Conservation (phyloP, 2,329 filamentous ascomycete species). For the Aspergillus sp. region DNA sequence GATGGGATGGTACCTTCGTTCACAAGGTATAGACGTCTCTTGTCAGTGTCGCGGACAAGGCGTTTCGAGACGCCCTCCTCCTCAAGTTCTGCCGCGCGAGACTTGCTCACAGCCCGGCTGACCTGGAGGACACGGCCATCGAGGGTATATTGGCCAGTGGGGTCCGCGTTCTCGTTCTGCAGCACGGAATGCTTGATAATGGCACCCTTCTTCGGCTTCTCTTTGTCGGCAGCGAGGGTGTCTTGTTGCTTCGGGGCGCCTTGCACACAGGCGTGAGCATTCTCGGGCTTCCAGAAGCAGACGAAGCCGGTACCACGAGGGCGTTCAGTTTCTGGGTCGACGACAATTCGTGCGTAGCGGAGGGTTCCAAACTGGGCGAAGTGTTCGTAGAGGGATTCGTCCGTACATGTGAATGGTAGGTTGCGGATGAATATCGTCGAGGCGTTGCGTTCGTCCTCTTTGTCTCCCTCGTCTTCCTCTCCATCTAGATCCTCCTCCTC, state of each 20-base stretch:
- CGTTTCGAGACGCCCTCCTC: conserved; percentile 67
- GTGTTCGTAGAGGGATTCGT: conserved; percentile 80
- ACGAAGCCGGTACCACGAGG: conserved; percentile 94
- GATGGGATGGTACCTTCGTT: conserved; percentile 80
- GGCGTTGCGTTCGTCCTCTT: conserved; percentile 61
- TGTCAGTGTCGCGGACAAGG: conserved; percentile 78
- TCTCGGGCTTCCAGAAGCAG: conserved; percentile 79
- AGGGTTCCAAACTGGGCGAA: conserved; percentile 88
- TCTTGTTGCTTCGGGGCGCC: conserved; percentile 65
- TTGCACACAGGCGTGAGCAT: conserved; percentile 76
- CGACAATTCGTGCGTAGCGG: conserved; percentile 87
- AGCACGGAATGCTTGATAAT: conserved; percentile 77
- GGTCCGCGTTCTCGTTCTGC: conserved; percentile 82
- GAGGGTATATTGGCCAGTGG: conserved; percentile 83
- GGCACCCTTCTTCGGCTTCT: conserved; percentile 44
- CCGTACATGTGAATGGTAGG: conserved; percentile 83
- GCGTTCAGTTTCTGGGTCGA: conserved; percentile 82
- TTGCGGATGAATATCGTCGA: conserved; percentile 92
- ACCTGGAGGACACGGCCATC: conserved; percentile 87
- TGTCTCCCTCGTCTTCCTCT: conserved; percentile 51
- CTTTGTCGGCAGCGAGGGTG: conserved; percentile 48
- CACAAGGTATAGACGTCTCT: conserved; percentile 85
- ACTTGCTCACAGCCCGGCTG: conserved; percentile 80
- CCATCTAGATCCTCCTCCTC: conserved; percentile 32
- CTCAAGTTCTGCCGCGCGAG: conserved; percentile 75